Evolutionary conservation across 108 stramenopile genomes (phyloP).

Genomic region (Skeletonema potamos): DNA sequence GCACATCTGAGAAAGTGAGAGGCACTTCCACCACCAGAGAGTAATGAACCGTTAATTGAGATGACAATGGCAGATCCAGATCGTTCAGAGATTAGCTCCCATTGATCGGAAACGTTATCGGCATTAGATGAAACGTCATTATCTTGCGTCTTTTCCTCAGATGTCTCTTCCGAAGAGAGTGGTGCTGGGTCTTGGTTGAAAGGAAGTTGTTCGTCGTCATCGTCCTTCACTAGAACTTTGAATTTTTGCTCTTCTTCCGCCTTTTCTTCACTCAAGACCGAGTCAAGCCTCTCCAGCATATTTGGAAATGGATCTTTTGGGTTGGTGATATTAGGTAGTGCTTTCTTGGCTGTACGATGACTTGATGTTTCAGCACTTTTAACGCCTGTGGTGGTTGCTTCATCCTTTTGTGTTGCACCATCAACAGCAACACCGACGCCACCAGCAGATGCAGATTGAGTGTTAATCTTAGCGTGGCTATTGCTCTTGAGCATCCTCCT

Average conservation of each 20-base stretch:
- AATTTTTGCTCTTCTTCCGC: constrained; percentile 1
- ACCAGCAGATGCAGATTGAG: not conserved
- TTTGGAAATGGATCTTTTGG: not conserved
- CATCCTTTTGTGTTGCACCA: not conserved
- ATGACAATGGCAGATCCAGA: constrained; percentile 38
- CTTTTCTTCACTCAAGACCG: not conserved
- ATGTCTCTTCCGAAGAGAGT: not conserved
- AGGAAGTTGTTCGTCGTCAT: not conserved
- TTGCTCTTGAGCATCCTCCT: constrained; percentile 10
- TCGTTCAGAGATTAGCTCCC: constrained; percentile 45
- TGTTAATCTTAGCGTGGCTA: not conserved
- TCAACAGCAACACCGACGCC: not conserved
- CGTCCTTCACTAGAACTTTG: not conserved
- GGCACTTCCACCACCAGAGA: constrained; percentile 12
- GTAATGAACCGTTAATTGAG: constrained; percentile 31
- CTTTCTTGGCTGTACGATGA: not conserved
- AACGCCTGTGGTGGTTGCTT: not conserved
- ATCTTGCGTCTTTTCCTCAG: constrained; percentile 24
- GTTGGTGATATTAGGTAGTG: not conserved
- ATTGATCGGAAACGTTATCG: constrained; percentile 16
- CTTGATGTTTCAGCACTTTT: not conserved
- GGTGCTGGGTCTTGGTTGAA: constrained; percentile 1
- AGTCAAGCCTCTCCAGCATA: not conserved
- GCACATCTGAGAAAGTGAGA: constrained; percentile 9
- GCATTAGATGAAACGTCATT: not conserved